Conservation (phyloP, 225 moss, liverwort and hornwort species). For the Asterella californica region DNA sequence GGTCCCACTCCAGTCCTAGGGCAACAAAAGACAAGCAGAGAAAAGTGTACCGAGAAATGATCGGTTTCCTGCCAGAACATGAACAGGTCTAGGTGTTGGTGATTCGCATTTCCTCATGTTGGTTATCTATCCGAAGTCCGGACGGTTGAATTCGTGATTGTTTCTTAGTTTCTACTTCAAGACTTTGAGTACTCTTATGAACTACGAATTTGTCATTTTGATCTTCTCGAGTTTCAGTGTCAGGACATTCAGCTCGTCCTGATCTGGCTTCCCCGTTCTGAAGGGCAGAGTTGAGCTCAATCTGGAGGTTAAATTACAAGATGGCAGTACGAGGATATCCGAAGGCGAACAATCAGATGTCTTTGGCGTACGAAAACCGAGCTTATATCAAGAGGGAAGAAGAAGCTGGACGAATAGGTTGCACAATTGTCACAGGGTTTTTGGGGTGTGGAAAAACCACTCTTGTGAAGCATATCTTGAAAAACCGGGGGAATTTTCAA, state of each 20-base stretch:
- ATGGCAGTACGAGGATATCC: constrained; percentile 28
- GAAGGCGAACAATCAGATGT: constrained; percentile 48
- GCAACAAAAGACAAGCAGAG: too few relatives aligned
- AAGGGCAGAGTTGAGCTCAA: background rate
- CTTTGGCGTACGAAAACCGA: constrained; percentile 33
- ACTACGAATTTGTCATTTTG: background rate
- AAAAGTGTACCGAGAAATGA: too few relatives aligned
- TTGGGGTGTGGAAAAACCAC: constrained; percentile 46
- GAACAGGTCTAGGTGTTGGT: too few relatives aligned
- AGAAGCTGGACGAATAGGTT: constrained; percentile 38
- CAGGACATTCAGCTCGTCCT: background rate
- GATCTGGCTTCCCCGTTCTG: background rate
- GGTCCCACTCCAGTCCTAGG: too few relatives aligned
- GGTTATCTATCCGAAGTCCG: too few relatives aligned
- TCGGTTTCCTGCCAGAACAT: too few relatives aligned
- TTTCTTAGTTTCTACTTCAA: background rate
- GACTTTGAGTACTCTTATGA: background rate
- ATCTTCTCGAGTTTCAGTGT: background rate
- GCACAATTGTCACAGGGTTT: constrained; percentile 49
- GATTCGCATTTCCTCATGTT: too few relatives aligned
- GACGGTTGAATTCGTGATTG: too few relatives aligned
- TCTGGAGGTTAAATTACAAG: too few relatives aligned
- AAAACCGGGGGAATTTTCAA: constrained; percentile 33
- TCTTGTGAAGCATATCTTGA: constrained; percentile 35
- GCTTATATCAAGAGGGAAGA: constrained; percentile 37